Evolutionary conservation across 345 rosid species (phyloP), one percentile per base, ranked within the genome.

Genomic region (Combretum micranthum): DNA sequence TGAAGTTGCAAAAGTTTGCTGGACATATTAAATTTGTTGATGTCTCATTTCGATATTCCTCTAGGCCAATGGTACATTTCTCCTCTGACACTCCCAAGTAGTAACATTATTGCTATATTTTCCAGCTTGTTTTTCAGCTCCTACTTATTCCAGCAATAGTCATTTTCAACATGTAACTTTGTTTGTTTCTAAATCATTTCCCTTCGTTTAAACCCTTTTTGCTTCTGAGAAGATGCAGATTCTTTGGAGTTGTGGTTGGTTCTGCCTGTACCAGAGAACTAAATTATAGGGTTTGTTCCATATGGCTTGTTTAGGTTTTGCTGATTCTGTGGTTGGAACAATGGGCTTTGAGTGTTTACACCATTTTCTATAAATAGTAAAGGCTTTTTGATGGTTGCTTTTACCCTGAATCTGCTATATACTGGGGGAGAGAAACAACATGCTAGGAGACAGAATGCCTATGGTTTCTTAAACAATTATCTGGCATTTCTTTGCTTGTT

Each of bases 31-130:
- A 87, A 62, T 87, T 90, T 43, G 66, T 67, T 52, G 61, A 87
- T 70, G 79, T 85, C 17, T 80, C 88, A 13, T 90, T 90, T 61
- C 56, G 59, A 68, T 90, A 90, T 74, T 70, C 88, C 53, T 78
- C 90, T 52, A 78, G 97, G 74, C 72, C 54, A 50, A 75, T 53
- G 72, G 96, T 87, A 77, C 52, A 60, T 45, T 62, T 57, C 20
- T 57, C 15, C 45, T 13, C 32, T 32, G 23, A 21, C 8, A 18
- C 22, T 44, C 10, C 13, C 47, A 32, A 32, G 39, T 32, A 32
- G 39, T 4, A 7, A 32, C 0, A 32, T 32, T 7, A 32, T 9
- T 32, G 39, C 39, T 32, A 1, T 1, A 4, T 32, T 32, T 32
- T 32, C 39, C 39, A 32, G 39, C 39, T 7, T 7, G 1, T 32